A percentile compares a stretch with the other conserved stretches of the same genome.
phyloP scores from a whole-genome alignment of 108 stramenopile genomes.

The Fragilariopsis cylindrus region DNA sequence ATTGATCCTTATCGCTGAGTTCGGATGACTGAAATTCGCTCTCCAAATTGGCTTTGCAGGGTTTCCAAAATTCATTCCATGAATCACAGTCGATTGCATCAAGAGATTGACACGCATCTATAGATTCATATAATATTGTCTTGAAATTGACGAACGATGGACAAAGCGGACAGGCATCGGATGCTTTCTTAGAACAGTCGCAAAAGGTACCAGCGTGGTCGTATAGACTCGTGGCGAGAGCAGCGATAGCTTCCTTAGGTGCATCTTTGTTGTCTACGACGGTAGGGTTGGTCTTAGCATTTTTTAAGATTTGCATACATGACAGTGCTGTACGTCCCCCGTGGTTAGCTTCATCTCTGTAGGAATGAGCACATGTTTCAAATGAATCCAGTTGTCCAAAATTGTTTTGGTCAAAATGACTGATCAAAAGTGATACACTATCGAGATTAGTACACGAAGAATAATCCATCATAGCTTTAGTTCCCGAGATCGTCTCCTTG shows the following conservation, averaged over 20 bases:
- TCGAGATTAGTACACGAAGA: conserved; percentile 67
- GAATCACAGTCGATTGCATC: conserved; percentile 91
- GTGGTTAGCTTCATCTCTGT: conserved; percentile 50
- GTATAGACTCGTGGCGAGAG: conserved; percentile 69
- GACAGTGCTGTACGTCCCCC: conserved; percentile 76
- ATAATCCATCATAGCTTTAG: conserved; percentile 63
- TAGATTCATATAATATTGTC: conserved; percentile 79
- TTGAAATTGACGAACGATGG: conserved; percentile 79
- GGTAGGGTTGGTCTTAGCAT: conserved; percentile 57
- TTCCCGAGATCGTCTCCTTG: conserved; percentile 62
- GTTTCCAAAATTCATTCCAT: conserved; percentile 79
- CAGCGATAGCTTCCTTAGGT: conserved; percentile 59
- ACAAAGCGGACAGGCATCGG: conserved; percentile 70
- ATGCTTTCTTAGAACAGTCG: conserved; percentile 66
- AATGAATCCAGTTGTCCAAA: conserved; percentile 87
- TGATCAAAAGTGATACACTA: conserved; percentile 63
- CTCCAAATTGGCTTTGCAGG: conserved; percentile 73
- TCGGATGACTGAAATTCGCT: conserved; percentile 54
- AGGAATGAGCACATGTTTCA: conserved; percentile 84
- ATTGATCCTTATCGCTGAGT: conserved; percentile 62
- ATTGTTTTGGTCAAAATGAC: conserved; percentile 85
- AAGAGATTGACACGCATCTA: conserved; percentile 85
- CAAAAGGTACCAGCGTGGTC: conserved; percentile 74
- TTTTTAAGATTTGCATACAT: conserved; percentile 81
- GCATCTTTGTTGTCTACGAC: conserved; percentile 46